Evolutionary conservation across 345 rosid species (phyloP).

Genomic region (Dipteronia sinensis): DNA sequence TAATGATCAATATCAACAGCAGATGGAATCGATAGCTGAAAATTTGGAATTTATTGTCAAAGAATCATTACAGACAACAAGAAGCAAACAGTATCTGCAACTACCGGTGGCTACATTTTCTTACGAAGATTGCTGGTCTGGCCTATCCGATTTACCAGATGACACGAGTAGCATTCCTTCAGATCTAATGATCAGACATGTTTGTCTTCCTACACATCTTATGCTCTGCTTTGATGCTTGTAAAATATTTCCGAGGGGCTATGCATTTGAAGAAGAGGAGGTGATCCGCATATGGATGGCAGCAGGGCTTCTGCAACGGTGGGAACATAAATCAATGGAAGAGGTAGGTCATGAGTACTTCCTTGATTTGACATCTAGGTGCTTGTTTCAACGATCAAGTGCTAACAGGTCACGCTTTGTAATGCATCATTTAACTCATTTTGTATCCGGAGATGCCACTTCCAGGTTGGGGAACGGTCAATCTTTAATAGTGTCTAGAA

Average conservation of each 20-base stretch:
- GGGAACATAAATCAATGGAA: not conserved
- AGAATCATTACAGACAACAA: no score
- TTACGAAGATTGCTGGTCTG: not conserved
- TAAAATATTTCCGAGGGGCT: conserved; percentile 14
- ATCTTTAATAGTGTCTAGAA: no score
- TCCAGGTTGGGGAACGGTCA: not conserved
- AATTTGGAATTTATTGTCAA: no score
- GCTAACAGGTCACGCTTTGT: not conserved
- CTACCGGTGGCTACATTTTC: not conserved
- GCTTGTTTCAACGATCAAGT: conserved; percentile 16
- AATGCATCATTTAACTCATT: conserved; percentile 30
- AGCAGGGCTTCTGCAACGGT: conserved; percentile 15
- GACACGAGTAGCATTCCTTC: not conserved
- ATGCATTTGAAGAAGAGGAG: not conserved
- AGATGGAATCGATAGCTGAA: no score
- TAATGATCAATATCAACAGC: no score
- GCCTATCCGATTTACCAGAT: not conserved
- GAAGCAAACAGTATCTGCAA: no score
- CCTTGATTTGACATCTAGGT: conserved; percentile 1
- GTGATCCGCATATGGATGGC: conserved; percentile 34
- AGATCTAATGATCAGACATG: conserved; percentile 18
- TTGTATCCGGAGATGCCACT: conserved; percentile 8
- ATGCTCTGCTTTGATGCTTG: conserved; percentile 33
- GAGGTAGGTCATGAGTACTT: conserved; percentile 8
- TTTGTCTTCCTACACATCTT: conserved; percentile 19